phyloP scores from a whole-genome alignment of 2,329 filamentous ascomycete genomes.

The Alternaria gaisen region DNA sequence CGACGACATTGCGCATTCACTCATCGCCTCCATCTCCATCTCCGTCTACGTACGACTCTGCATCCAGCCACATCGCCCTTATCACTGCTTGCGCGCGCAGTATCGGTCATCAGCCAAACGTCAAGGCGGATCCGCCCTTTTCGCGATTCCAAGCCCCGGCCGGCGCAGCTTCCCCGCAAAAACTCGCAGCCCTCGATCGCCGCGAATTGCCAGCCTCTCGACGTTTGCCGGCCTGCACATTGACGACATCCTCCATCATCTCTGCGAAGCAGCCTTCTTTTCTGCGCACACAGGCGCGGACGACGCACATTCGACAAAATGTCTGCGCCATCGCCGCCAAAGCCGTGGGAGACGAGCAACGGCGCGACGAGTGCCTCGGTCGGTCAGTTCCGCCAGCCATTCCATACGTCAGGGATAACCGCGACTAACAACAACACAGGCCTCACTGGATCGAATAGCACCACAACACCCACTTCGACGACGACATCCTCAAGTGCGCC shows the following conservation, averaged over 20 bases:
- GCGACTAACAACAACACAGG: conserved; percentile 42
- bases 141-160: conserved; percentile 6
- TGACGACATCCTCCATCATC: conserved; percentile 20
- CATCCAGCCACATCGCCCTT: not conserved
- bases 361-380: conserved; percentile 58
- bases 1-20: conserved; percentile 5
- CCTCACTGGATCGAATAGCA: conserved; percentile 44
- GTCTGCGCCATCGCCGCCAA: conserved; percentile 81
- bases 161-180: conserved; percentile 20
- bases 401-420: conserved; percentile 21
- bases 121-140: conserved; percentile 25
- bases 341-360: conserved; percentile 92
- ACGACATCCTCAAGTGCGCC: conserved; percentile 61
- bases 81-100: conserved; percentile 6
- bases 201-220: conserved; percentile 15
- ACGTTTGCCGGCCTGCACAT: conserved; percentile 13
- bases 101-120: not conserved
- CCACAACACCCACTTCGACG: conserved; percentile 57
- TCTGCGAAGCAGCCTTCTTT: conserved; percentile 1
- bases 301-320: conserved; percentile 50
- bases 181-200: conserved; percentile 13
- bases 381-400: conserved; percentile 38
- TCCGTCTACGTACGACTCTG: not conserved
- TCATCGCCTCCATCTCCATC: conserved; percentile 6
- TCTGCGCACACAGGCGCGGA: conserved; percentile 35